phyloP scores from a whole-genome alignment of 1,139 yeast genomes.

The Magnusiomyces suaveolens region DNA sequence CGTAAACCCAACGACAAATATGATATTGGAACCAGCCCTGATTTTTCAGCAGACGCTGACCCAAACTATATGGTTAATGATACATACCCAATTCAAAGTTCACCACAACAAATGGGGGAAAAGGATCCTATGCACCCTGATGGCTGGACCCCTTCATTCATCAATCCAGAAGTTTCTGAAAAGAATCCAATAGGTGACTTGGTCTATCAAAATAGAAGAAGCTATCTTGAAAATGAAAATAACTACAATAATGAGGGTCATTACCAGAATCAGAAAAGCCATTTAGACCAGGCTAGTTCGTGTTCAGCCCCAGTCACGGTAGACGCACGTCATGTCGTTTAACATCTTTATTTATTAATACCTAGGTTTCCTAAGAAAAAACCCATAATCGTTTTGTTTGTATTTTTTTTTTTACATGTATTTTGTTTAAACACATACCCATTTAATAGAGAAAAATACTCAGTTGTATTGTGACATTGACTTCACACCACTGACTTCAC shows the following conservation, averaged over 20 bases:
- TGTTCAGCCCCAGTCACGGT: neutral
- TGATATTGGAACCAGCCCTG: constrained; percentile 6
- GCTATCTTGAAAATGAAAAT: too few species aligned
- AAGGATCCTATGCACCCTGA: neutral
- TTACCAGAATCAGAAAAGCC: neutral
- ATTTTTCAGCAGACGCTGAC: too few species aligned
- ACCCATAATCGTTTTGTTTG: neutral
- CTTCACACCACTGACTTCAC: too few species aligned
- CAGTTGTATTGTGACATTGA: too few species aligned
- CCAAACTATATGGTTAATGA: constrained; percentile 15
- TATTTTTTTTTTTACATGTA: neutral
- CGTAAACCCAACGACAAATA: constrained; percentile 13
- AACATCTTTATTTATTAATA: too few species aligned
- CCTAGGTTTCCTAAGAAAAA: too few species aligned
- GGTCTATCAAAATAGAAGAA: constrained; percentile 4
- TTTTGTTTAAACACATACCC: too few species aligned
- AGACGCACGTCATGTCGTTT: neutral
- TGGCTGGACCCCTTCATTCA: neutral
- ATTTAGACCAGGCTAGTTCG: neutral
- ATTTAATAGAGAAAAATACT: too few species aligned
- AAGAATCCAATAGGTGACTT: neutral
- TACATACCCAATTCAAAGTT: neutral
- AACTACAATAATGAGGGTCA: neutral
- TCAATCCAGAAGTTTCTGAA: neutral
- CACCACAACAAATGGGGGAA: neutral